A percentile compares a stretch with the other conserved stretches of the same genome.
Evolutionary conservation across 2,329 filamentous ascomycete genomes (phyloP).

Genomic region (Metarhizium guizhouense): DNA sequence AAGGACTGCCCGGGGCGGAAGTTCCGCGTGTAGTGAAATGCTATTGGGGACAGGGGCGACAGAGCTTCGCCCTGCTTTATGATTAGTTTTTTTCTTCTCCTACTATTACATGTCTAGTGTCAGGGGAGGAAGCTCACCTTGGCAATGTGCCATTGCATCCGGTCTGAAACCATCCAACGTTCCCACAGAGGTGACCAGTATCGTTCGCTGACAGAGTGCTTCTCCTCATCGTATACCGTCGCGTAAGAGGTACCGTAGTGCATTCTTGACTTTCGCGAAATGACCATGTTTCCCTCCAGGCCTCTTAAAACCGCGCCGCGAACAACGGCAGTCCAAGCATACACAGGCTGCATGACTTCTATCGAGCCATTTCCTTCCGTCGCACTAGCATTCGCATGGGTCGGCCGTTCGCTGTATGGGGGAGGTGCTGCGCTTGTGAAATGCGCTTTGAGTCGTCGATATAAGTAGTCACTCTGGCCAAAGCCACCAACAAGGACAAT

Average conservation of each 20-base stretch:
- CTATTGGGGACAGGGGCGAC: conserved; percentile 64
- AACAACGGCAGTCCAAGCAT: conserved; percentile 75
- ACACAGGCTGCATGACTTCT: conserved; percentile 73
- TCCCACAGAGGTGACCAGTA: conserved; percentile 79
- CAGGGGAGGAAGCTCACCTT: conserved; percentile 44
- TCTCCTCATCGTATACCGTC: conserved; percentile 68
- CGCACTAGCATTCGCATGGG: conserved; percentile 45
- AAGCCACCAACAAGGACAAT: conserved; percentile 78
- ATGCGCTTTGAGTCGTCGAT: conserved; percentile 59
- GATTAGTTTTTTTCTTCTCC: neutral
- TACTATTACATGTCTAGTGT: neutral
- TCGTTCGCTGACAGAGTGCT: conserved; percentile 62
- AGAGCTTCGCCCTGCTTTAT: conserved; percentile 58
- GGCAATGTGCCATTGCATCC: conserved; percentile 80
- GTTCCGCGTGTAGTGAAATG: conserved; percentile 80
- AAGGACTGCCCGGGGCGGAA: conserved; percentile 72
- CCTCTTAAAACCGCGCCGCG: conserved; percentile 68
- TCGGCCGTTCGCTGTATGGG: conserved; percentile 61
- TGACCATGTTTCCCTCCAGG: conserved; percentile 70
- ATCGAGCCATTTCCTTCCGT: conserved; percentile 47
- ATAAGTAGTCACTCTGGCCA: conserved; percentile 69
- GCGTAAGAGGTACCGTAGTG: conserved; percentile 77
- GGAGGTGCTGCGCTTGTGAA: conserved; percentile 53
- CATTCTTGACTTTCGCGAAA: conserved; percentile 64
- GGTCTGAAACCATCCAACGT: conserved; percentile 72